Conservation (phyloP, 73 alveolate species). For the Durusdinium trenchii region DNA sequence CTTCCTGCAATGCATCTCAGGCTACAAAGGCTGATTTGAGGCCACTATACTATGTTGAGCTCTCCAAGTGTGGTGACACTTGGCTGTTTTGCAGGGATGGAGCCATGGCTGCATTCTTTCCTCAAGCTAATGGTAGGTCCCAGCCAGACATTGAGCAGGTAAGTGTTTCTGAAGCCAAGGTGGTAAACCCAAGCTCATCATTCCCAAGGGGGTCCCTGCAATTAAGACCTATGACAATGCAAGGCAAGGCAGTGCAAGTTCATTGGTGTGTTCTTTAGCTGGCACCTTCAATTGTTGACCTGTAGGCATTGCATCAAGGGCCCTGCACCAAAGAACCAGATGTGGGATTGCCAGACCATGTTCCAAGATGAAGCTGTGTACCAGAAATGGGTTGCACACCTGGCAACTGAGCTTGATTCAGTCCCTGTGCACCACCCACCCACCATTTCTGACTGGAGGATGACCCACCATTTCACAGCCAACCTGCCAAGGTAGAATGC, state of each 20-base stretch:
- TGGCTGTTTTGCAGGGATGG: constrained; percentile 27
- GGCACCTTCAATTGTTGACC: not conserved
- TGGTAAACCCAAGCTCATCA: not conserved
- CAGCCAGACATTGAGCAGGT: not conserved
- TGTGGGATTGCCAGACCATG: not conserved
- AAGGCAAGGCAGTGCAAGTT: not conserved
- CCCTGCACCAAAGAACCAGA: not conserved
- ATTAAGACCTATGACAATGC: not conserved
- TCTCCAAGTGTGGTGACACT: constrained; percentile 1
- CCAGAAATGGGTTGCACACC: not conserved
- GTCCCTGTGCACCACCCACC: not conserved
- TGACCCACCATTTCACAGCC: not conserved
- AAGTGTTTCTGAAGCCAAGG: too few relatives aligned
- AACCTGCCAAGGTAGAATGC: not conserved
- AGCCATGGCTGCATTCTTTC: not conserved
- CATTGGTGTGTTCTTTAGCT: not conserved
- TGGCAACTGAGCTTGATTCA: not conserved
- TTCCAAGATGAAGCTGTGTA: not conserved
- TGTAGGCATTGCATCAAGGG: not conserved
- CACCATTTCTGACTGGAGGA: not conserved
- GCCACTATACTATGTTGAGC: not conserved
- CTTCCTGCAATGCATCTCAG: not conserved
- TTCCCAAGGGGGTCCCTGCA: not conserved
- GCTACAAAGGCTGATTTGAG: not conserved
- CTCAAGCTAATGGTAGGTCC: not conserved